Evolutionary conservation across 352 stramenopile species (phyloP), one percentile per base, ranked within the genome.

Genomic region (Thraustochytrium striatum): DNA sequence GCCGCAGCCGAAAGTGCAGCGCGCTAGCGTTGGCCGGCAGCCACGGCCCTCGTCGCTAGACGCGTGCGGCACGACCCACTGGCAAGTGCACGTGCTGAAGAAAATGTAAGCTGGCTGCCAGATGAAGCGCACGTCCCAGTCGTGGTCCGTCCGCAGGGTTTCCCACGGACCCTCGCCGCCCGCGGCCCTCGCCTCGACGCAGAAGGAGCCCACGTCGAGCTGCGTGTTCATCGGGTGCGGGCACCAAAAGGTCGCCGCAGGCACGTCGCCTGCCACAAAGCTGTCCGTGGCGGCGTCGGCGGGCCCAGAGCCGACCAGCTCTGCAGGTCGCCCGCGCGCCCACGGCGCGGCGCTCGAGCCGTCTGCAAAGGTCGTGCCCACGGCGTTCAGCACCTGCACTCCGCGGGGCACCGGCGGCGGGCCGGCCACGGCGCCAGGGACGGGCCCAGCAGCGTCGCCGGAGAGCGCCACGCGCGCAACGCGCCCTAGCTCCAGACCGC

Each of bases 401-500:
- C 25, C 47, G 16, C 36, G 28, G 36, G 16, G 19, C 28, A 59
- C 25, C n/a, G 50, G 25, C 19, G n/a, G 32, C 5, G 30, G 9
- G 21, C 33, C 3, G 28, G 21, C 68, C 43, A 8, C 9, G 16
- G 68, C 53, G 9, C 43, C 25, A 36, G 41, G 21, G 25, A 75
- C 25, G 7, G 47, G 47, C 2, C 39, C 16, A 36, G 11, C 53
- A 13, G 32, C 19, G 8, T 36, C 1, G 25, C 38, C 35, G 21
- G n/a, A 2, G 9, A 19, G 28, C 8, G 33, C 28, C 0, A 28
- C 72, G 13, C 82, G 65, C 1, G 86, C 83, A 11, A 94, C 84
- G 5, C 86, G 83, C 33, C 92, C 87, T 78, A 94, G 92, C 73
- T 88, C 36, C 88, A 87, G 8, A 88, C 91, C 13, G 88, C 90